phyloP scores from a whole-genome alignment of 805 yeast genomes.

The Candida verbasci region DNA sequence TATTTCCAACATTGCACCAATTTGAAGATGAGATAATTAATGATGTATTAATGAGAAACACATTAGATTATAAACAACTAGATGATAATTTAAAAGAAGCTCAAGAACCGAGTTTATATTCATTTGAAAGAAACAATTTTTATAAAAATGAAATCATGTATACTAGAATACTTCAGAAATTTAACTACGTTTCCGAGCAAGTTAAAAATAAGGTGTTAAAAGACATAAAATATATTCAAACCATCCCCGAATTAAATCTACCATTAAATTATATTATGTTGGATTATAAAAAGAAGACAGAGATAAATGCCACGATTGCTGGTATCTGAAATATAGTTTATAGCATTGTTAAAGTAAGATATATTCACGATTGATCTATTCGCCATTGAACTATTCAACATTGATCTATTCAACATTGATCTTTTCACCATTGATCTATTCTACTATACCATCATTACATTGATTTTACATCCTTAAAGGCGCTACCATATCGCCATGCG shows the following conservation, averaged over 20 bases:
- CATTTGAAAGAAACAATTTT: conserved; percentile 63
- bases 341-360: too few species aligned
- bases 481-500: too few species aligned
- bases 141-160: conserved; percentile 44
- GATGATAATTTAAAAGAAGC: conserved; percentile 14
- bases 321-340: too few species aligned
- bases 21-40: neutral
- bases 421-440: too few species aligned
- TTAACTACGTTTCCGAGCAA: neutral
- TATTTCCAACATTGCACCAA: conserved; percentile 4
- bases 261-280: conserved; percentile 5
- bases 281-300: conserved; percentile 4
- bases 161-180: neutral
- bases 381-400: too few species aligned
- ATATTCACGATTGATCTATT: too few species aligned
- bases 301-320: conserved; percentile 5
- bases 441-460: too few species aligned
- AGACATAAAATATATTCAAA: conserved; percentile 5
- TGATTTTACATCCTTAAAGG: too few species aligned
- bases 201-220: conserved; percentile 2
- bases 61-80: conserved; percentile 5
- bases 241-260: conserved; percentile 1
- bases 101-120: conserved; percentile 40
- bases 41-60: conserved; percentile 5
- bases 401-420: too few species aligned